Evolutionary conservation across 2,329 filamentous ascomycete species (phyloP).

Genomic region (Arthrobotrys sinensis): DNA sequence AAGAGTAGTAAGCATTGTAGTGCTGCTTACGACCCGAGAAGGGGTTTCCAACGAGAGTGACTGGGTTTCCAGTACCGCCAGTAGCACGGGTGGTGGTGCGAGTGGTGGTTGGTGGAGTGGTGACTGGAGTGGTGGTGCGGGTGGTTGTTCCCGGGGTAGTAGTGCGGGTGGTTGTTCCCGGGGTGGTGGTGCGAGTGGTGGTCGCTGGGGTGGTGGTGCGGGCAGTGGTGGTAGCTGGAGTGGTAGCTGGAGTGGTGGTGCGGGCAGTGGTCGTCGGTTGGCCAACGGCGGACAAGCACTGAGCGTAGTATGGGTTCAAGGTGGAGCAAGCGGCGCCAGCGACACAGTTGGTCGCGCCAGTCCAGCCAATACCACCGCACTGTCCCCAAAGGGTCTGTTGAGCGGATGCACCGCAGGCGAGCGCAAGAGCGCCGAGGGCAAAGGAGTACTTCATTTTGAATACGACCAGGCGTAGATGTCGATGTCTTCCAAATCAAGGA

Average conservation of each 20-base stretch:
- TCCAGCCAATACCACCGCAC: slow-evolving; percentile 61
- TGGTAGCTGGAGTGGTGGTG: slow-evolving; percentile 32
- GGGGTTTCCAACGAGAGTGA: slow-evolving; percentile 69
- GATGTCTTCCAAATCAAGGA: slow-evolving; percentile 52
- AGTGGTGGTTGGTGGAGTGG: slow-evolving; percentile 33
- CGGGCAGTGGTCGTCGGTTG: slow-evolving; percentile 36
- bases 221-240: slow-evolving; percentile 23
- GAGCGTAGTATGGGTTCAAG: slow-evolving; percentile 63
- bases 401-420: slow-evolving; percentile 54
- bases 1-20: slow-evolving; percentile 74
- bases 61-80: slow-evolving; percentile 30
- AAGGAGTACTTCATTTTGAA: slow-evolving; percentile 58
- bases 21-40: slow-evolving; percentile 71
- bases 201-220: slow-evolving; percentile 26
- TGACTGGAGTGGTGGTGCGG: slow-evolving; percentile 14
- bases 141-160: slow-evolving; percentile 25
- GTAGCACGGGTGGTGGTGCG: slow-evolving; percentile 29
- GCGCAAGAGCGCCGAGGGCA: slow-evolving; percentile 59
- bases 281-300: slow-evolving; percentile 62
- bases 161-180: slow-evolving; percentile 7
- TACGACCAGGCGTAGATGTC: slow-evolving; percentile 54
- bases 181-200: slow-evolving; percentile 14
- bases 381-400: slow-evolving; percentile 58
- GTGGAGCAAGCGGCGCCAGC: slow-evolving; percentile 61
- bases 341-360: slow-evolving; percentile 62